These are phyloP conservation scores for Gautieria morchelliformis DNA, from an alignment of 768 basidiomycete species.

Conservation along the genomic window DNA sequence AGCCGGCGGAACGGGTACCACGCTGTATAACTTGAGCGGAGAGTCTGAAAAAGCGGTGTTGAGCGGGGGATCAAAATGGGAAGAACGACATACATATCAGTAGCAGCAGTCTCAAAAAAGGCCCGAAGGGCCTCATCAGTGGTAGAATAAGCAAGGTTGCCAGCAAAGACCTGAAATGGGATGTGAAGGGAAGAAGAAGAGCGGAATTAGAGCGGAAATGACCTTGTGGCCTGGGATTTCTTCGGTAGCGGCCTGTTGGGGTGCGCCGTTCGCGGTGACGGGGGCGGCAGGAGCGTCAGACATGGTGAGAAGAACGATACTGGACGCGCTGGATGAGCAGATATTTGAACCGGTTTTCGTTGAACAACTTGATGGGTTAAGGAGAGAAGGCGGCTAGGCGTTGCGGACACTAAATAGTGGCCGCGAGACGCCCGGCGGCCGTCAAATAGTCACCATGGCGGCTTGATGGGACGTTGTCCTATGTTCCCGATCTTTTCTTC, in stretches of 20 bases:
- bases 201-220: constrained; percentile 1
- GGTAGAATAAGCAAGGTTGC: constrained; percentile 90
- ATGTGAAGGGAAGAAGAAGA: constrained; percentile 14
- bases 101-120: constrained; percentile 82
- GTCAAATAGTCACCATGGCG: constrained; percentile 3
- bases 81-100: constrained; percentile 73
- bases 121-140: constrained; percentile 92
- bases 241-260: constrained; percentile 56
- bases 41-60: constrained; percentile 35
- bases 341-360: constrained; percentile 72
- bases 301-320: constrained; percentile 51
- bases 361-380: constrained; percentile 75
- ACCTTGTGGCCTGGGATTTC: constrained; percentile 80
- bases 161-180: constrained; percentile 70
- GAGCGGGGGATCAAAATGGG: constrained; percentile 17
- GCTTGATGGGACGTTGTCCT: background rate
- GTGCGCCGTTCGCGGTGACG: constrained; percentile 76
- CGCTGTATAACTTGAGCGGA: constrained; percentile 83
- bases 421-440: background rate
- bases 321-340: constrained; percentile 48
- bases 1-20: constrained; percentile 78
- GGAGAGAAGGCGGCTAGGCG: constrained; percentile 34
- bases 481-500: background rate
- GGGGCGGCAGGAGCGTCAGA: constrained; percentile 86
- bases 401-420: constrained; percentile 24